A percentile compares a stretch with the other conserved stretches of the same genome.
phyloP scores from a whole-genome alignment of 768 basidiomycete species.

The Agrocybe chaxingu region DNA sequence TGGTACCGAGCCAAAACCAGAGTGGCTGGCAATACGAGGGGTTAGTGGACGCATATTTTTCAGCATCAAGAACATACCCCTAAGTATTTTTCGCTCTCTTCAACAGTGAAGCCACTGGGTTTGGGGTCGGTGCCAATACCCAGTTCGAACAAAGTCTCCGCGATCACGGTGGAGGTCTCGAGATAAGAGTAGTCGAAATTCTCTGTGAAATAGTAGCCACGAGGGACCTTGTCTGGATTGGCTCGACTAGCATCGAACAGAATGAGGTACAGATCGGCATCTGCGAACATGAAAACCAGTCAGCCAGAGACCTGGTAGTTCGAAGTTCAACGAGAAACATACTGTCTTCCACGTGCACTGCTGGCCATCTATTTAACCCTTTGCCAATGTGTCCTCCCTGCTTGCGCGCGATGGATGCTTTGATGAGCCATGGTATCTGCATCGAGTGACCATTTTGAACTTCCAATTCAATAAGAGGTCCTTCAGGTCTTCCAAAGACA shows the following conservation, averaged over 20 bases:
- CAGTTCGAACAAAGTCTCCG: conserved; percentile 28
- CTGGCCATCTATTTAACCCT: conserved; percentile 52
- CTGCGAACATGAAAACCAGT: conserved; percentile 18
- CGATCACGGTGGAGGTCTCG: conserved; percentile 33
- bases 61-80: conserved; percentile 21
- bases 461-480: conserved; percentile 46
- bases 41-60: too few species aligned
- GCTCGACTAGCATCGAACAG: conserved; percentile 33
- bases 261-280: conserved; percentile 38
- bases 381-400: conserved; percentile 49
- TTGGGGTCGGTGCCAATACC: conserved; percentile 32
- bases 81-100: conserved; percentile 40
- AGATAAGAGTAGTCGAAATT: conserved; percentile 42
- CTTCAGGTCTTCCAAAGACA: conserved; percentile 47
- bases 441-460: conserved; percentile 47
- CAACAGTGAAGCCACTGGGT: conserved; percentile 41
- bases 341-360: conserved; percentile 56
- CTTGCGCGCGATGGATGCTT: conserved; percentile 36
- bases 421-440: conserved; percentile 45
- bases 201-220: conserved; percentile 48
- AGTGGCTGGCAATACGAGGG: too few species aligned
- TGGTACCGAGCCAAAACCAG: conserved; percentile 23
- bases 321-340: conserved; percentile 9
- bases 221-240: conserved; percentile 37
- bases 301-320: background rate